Evolutionary conservation across 805 yeast species (phyloP), one percentile per base, ranked within the genome.

Genomic region (Maudiozyma serrabonitensis): DNA sequence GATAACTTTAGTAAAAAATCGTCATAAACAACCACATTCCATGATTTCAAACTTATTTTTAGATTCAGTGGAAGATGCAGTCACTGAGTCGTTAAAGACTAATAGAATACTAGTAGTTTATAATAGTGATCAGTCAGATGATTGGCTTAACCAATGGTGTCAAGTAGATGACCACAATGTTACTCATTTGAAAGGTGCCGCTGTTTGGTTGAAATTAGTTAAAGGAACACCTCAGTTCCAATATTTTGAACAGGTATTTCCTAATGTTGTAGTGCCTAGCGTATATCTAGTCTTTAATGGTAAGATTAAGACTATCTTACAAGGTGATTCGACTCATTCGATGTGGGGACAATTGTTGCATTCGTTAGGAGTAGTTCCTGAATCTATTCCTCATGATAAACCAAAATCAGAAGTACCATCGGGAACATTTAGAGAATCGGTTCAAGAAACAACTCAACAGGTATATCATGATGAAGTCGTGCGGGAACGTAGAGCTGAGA

Each of bases 201-300:
- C 69, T 5, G 67, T 80, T 2, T 68, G 74, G 39, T 59, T 81
- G 28, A 62, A 67, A 50, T 58, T 81, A 21, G 37, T 59, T 1
- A 65, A 69, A 43, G 74, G 66, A 3, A 64, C 80, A 1, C 56
- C 59, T 0, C 78, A 79, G 51, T 80, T 70, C 51, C 57, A 52
- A 1, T 68, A 69, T 54, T 81, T 84, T 56, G 67, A 72, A 35
- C 81, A 79, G 52, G 67, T 82, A n/a, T 81, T 80, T 53, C 80
- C 80, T 2, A 65, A 70, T 16, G 67, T 74, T 7, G 58, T 56
- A 0, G 70, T 74, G 3, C 90, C 90, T 1, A 73, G 85, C 53
- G 66, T 83, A 23, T 74, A 78, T 57, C 66, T 82, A 13, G 70
- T 85, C n/a, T 66, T 62, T 34, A 65, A 69, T 11, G 80, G 83